Evolutionary conservation across 345 rosid genomes (phyloP).

Genomic region (Brassica nigra): DNA sequence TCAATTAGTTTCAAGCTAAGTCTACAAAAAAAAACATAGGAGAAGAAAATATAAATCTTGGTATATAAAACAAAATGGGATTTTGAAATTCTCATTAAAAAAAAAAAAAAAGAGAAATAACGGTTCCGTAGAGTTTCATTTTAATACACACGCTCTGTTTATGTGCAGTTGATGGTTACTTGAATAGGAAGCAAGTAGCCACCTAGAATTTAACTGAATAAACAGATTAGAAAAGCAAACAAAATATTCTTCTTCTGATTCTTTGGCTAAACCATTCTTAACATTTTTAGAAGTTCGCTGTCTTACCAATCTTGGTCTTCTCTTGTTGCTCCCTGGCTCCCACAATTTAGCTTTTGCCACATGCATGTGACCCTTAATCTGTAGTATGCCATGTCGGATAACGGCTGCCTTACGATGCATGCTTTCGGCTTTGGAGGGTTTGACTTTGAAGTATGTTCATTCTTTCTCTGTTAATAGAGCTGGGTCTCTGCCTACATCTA

Average conservation of each 20-base stretch:
- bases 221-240: neutral
- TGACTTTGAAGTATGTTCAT: too few species aligned
- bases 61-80: neutral
- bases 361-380: neutral
- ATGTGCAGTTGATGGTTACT: neutral
- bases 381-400: too few species aligned
- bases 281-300: neutral
- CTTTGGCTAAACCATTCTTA: neutral
- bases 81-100: too few species aligned
- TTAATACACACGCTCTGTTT: neutral
- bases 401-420: too few species aligned
- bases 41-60: neutral
- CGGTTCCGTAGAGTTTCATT: neutral
- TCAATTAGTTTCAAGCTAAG: neutral
- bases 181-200: neutral
- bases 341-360: neutral
- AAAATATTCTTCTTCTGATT: neutral
- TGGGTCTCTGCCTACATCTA: constrained; percentile 54
- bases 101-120: too few species aligned
- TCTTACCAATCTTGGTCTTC: neutral
- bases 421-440: too few species aligned
- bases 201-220: too few species aligned
- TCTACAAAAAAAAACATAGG: neutral
- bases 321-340: too few species aligned
- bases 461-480: too few species aligned